Base-by-base conservation (phyloP, 2,329 filamentous ascomycete genomes). In the Magnaporthales sp. region DNA sequence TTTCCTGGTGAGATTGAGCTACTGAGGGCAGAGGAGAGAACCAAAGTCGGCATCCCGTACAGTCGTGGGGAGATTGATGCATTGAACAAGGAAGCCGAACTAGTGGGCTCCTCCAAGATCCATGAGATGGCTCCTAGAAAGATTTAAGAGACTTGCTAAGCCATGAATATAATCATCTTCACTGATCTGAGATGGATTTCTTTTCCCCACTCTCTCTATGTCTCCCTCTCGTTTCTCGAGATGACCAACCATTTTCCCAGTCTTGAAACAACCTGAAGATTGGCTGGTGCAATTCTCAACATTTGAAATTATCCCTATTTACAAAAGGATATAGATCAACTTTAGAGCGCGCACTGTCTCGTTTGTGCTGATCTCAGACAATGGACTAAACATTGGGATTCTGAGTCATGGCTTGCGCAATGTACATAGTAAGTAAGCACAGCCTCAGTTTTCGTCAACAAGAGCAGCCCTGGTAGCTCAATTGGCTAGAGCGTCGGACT, bases 1-100 rank as follows among this genome's bases (percentile, higher is more conserved):
- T 88, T 87, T 64, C 85, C 86, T 0, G 85, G 85, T 0, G 88
- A 90, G 75, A 81, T 86, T 64, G 88, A 90, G 74, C 62, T 65
- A 38, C 51, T 64, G 29, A 65, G 38, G 29, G 32, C 62, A 46
- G 66, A 46, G 15, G 13, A 29, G 24, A 65, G 67, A 58, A 29
- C 38, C 10, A 51, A 62, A 10, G 58, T 32, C 6, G 67, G 67
- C 5, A 68, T 68, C 24, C 65, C 67, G n/a, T 68, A 68, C 15
- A 54, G 32, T 19, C 60, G 51, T 24, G 66, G 62, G 3, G 67
- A 68, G 63, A 27, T 68, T n/a, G 63, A 68, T 24, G 65, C 66
- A 1, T 63, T 68, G 30, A 63, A 68, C 29, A 26, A 4, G 22
- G 76, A 66, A 30, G 64, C 64, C 22, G 54, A 61, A 26, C 64